phyloP scores from a whole-genome alignment of 805 yeast genomes.

The Candida patagonica region DNA sequence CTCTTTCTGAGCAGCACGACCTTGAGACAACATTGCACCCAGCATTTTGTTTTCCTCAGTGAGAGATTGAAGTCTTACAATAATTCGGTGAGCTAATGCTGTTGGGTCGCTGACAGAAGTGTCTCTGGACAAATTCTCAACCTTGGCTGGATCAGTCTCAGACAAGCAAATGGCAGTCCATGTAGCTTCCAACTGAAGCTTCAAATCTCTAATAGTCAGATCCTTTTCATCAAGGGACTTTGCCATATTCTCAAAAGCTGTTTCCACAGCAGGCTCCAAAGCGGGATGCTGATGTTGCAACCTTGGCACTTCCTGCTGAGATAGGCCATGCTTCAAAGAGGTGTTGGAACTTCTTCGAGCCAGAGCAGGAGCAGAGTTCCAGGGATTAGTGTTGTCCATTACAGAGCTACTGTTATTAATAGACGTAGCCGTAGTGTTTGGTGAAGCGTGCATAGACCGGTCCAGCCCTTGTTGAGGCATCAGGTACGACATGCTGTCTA shows the following conservation, averaged over 20 bases:
- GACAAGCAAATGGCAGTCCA: constrained; percentile 37
- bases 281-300: not conserved
- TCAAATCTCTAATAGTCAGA: constrained; percentile 52
- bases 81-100: constrained; percentile 64
- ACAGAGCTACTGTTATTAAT: too few species aligned
- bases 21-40: constrained; percentile 55
- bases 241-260: constrained; percentile 41
- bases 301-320: not conserved
- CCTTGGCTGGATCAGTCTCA: constrained; percentile 7
- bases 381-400: not conserved
- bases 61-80: constrained; percentile 50
- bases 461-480: not conserved
- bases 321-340: not conserved
- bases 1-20: constrained; percentile 64
- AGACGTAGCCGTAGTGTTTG: too few species aligned
- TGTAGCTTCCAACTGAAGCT: constrained; percentile 52
- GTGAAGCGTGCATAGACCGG: not conserved
- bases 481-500: too few species aligned
- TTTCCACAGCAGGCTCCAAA: constrained; percentile 27
- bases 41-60: constrained; percentile 63
- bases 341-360: constrained; percentile 1
- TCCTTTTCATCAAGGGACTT: constrained; percentile 38
- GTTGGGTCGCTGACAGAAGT: constrained; percentile 47
- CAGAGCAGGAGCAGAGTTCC: not conserved
- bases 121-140: not conserved